These are phyloP conservation scores for Escallonia rubra DNA, from an alignment of 129 eudicot species.

Conservation along the genomic window DNA sequence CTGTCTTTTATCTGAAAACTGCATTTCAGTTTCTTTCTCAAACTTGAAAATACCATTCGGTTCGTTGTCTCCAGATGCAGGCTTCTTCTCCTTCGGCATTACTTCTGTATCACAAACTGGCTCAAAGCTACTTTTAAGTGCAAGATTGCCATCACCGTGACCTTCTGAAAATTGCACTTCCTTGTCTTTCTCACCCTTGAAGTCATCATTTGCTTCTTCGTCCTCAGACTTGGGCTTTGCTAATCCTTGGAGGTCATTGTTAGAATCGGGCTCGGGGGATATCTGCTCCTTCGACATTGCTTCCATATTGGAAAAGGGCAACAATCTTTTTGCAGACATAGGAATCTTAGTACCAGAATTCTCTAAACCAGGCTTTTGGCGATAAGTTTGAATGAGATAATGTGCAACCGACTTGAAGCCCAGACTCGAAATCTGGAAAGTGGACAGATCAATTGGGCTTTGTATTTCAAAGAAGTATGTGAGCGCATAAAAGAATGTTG, in stretches of 20 bases:
- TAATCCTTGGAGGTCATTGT: not conserved
- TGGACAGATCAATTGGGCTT: not conserved
- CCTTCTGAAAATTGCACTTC: not conserved
- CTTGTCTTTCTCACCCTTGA: not conserved
- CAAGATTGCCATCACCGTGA: not conserved
- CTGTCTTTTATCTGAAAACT: too few relatives aligned
- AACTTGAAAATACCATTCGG: too few relatives aligned
- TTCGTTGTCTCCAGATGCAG: too few relatives aligned
- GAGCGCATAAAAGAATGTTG: not conserved
- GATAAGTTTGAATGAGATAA: constrained; percentile 72
- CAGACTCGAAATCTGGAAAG: constrained; percentile 48
- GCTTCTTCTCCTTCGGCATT: too few relatives aligned
- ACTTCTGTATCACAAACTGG: too few relatives aligned
- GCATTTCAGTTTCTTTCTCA: too few relatives aligned
- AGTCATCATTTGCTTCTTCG: not conserved
- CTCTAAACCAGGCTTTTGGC: constrained; percentile 29
- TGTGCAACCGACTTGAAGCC: constrained; percentile 98
- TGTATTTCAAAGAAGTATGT: not conserved
- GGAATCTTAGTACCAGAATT: constrained; percentile 22
- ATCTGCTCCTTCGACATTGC: constrained; percentile 3
- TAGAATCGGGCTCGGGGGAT: constrained; percentile 6
- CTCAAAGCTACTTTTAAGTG: not conserved
- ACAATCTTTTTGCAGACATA: constrained; percentile 50
- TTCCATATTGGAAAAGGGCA: constrained; percentile 36
- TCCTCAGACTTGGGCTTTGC: constrained; percentile 4